Evolutionary conservation across 768 basidiomycete genomes (phyloP), one percentile per base, ranked within the genome.

Genomic region (Arthromyces matolae): DNA sequence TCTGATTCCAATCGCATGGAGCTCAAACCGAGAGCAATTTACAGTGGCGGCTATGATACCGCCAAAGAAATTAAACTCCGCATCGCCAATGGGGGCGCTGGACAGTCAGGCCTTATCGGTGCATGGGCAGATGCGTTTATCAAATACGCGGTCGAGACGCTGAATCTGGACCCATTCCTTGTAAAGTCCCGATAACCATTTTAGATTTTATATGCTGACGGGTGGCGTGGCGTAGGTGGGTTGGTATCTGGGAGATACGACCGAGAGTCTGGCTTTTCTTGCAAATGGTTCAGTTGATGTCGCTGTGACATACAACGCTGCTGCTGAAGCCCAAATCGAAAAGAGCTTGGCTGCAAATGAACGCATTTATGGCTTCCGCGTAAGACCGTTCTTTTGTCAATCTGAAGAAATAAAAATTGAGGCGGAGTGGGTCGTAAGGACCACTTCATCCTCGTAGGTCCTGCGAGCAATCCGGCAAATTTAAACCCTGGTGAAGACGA

Each of bases 201-300:
- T n/a, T n/a, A n/a, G n/a, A n/a, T n/a, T n/a, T n/a, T n/a, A n/a
- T n/a, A n/a, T n/a, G n/a, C 36, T 37, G 16, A n/a, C 2, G 12
- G 4, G 4, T 4, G 10, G 6, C n/a, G 16, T 19, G 22, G 16
- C 19, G 36, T 37, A 80, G 78, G 69, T 80, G 18, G 78, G 66
- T 8, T 80, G 80, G 80, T 76, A 76, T 57, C 62, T 80, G n/a
- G 77, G 77, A 4, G 80, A 81, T 52, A 79, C 78, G 6, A 80
- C 78, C 0, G 67, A 79, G 44, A 77, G 74, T 48, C 61, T 81
- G 1, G 61, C 61, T 0, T 68, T 65, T 37, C 63, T 81, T 14
- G 64, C 66, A 0, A 60, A 64, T 2, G 73, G 73, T 12, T 56
- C 60, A n/a, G n/a, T n/a, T n/a, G n/a, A n/a, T n/a, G n/a, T n/a